Conservation (phyloP, 495 filamentous ascomycete genomes). For the Bacidia gigantensis region DNA sequence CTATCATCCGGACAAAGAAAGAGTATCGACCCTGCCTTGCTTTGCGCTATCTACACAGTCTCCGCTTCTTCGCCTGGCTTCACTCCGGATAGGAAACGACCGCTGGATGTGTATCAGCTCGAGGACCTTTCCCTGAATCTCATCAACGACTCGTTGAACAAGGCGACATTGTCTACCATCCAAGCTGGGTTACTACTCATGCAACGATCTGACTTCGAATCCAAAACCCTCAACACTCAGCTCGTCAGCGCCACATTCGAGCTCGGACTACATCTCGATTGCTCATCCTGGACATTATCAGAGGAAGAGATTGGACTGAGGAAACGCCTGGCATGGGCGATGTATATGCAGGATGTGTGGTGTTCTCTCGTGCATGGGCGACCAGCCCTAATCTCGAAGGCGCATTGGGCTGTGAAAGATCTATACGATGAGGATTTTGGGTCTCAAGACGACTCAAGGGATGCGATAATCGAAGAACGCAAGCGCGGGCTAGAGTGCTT, state of each 20-base stretch:
- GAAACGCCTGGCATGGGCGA: constrained; percentile 44
- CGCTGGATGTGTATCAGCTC: constrained; percentile 60
- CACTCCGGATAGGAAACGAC: constrained; percentile 49
- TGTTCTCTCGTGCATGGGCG: constrained; percentile 41
- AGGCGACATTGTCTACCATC: constrained; percentile 82
- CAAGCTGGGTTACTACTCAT: constrained; percentile 83
- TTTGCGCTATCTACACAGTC: constrained; percentile 82
- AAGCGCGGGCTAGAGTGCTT: constrained; percentile 39
- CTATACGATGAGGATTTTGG: constrained; percentile 38
- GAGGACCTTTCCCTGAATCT: constrained; percentile 64
- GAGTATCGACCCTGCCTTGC: constrained; percentile 67
- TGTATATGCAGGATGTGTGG: constrained; percentile 51
- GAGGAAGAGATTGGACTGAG: constrained; percentile 41
- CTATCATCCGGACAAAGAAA: constrained; percentile 56
- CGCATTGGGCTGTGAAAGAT: constrained; percentile 44
- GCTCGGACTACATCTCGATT: constrained; percentile 44
- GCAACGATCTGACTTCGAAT: constrained; percentile 74
- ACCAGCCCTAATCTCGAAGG: constrained; percentile 39
- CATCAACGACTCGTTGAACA: constrained; percentile 61
- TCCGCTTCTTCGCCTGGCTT: constrained; percentile 83
- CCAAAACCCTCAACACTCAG: constrained; percentile 77
- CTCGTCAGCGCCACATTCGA: constrained; percentile 41
- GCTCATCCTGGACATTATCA: constrained; percentile 40
- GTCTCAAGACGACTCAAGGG: constrained; percentile 20
- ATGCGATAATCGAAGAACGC: constrained; percentile 27